Base-by-base conservation (phyloP, 2,329 filamentous ascomycete species). In the Stagonosporopsis cucurbitacearum region DNA sequence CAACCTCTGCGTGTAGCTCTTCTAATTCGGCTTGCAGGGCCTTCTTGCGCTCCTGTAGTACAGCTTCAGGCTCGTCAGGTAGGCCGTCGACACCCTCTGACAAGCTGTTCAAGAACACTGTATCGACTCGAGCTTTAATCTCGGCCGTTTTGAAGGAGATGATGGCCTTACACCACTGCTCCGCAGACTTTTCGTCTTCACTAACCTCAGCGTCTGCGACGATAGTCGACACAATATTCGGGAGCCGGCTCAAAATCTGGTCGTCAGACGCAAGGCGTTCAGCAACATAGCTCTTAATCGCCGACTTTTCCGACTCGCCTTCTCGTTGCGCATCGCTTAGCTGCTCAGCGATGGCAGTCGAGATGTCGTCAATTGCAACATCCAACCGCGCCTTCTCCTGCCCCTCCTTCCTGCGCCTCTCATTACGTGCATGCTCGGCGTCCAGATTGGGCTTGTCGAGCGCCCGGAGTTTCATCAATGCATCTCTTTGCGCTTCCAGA, bases 1-100 rank as follows among this genome's bases (percentile, higher is more conserved):
- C 77, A 36, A 91, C 86, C 67, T 91, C 89, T 0, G 86, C 79
- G 63, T 89, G 88, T 3, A 91, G 77, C 4, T 87, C 89, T 61
- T 90, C 86, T 0, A 91, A 78, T 66, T 91, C 88, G 28, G 84
- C 82, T 64, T 87, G 83, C 2, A 89, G 69, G 1, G 81, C 81
- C 6, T 75, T 74, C 22, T 83, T 80, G 22, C 84, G 82, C 3
- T 81, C 79, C 13, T 75, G 76, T 9, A 82, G 78, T 44, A 85
- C 82, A 5, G 76, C 77, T 3, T 68, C 65, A 4, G 67, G 32
- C 23, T 41, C 57, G 33, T 49, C 43, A 2, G 62, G 50, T 11
- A 60, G 15, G 3, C 56, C 53, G 4, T 57, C 43, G 11, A 54
- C 23, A 17, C 46, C 9, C 1, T 56, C 45, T 6, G 46, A 50